Evolutionary conservation across 495 filamentous ascomycete species (phyloP), one percentile per base, ranked within the genome.

Genomic region (Penicillium mononematosum): DNA sequence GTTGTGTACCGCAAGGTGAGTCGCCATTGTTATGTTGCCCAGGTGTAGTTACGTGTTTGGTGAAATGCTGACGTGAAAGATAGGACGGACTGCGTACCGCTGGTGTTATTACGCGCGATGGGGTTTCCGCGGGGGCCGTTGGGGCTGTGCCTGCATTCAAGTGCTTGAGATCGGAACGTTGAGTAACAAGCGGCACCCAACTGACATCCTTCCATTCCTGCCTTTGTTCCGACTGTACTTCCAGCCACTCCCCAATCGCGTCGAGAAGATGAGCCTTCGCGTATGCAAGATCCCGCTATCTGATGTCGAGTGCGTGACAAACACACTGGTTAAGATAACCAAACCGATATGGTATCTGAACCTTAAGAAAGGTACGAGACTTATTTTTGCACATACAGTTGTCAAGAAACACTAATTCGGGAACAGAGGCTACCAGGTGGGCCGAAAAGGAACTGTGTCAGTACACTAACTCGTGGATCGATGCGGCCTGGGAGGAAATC

Each of bases 281-380:
- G 70, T 81, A 6, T 64, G 76, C 36, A 85, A 86, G 38, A 77
- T 96, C 17, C 85, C 84, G 0, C 68, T 96, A 5, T 69, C 70
- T 12, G 90, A 96, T 60, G 63, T 96, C 11, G 91, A 96, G 59
- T 92, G 87, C 57, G 74, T 98, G 32, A 96, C 93, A 2, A 82
- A 81, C 50, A 89, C 85, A 3, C 64, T 87, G 36, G 77, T 90
- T 50, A 89, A 87, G 59, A 78, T 86, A 11, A 75, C 64, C n/a
- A 70, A 72, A 10, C 74, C 75, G n/a, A 62, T 68, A 20, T 79
- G 69, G 72, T 74, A 75, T 36, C 63, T 77, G 44, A 72, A 74
- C 50, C 74, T 78, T 34, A 78, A 74, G 54, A 79, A 76, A 71
- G 73, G 74, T 77, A 65, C 39, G 12, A 31, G 6, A 14, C 17